Percentiles rank a stretch among this genome's conserved stretches.
Conservation (phyloP, 2,329 filamentous ascomycete genomes). For the Botrytis deweyae region DNA sequence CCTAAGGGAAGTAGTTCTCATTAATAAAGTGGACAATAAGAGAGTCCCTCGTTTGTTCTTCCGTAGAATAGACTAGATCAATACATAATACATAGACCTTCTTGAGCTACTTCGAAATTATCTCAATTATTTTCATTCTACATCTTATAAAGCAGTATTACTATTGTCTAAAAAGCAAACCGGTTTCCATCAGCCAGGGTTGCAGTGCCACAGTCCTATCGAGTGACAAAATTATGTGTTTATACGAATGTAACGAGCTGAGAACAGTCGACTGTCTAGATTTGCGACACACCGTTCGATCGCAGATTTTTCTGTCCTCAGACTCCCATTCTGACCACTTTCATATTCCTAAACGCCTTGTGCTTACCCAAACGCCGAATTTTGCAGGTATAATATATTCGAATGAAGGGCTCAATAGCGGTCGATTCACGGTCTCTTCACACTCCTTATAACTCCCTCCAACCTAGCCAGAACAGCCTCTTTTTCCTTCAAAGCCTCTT, state of each 20-base stretch:
- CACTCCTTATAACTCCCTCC: conserved; percentile 59
- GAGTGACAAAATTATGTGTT: not conserved
- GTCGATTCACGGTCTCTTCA: conserved; percentile 54
- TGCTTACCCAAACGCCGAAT: conserved; percentile 26
- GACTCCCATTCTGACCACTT: not conserved
- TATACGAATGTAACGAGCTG: not conserved
- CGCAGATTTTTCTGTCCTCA: not conserved
- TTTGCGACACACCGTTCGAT: not conserved
- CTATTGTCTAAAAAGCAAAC: conserved; percentile 64
- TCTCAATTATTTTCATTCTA: not conserved
- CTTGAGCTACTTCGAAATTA: not conserved
- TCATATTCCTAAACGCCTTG: not conserved
- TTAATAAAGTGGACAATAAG: not conserved
- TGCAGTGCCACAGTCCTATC: conserved; percentile 81
- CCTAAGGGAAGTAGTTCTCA: conserved; percentile 8
- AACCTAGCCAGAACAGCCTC: conserved; percentile 60
- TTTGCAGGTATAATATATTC: not conserved
- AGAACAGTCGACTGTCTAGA: not conserved
- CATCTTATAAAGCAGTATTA: not conserved
- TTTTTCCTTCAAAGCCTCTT: conserved; percentile 63
- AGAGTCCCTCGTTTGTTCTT: not conserved
- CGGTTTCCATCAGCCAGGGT: conserved; percentile 90
- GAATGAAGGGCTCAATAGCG: not conserved
- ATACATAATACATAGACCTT: not conserved
- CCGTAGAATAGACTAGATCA: conserved; percentile 8